Conservation (phyloP, 2,329 filamentous ascomycete species). For the Exophiala spinifera region DNA sequence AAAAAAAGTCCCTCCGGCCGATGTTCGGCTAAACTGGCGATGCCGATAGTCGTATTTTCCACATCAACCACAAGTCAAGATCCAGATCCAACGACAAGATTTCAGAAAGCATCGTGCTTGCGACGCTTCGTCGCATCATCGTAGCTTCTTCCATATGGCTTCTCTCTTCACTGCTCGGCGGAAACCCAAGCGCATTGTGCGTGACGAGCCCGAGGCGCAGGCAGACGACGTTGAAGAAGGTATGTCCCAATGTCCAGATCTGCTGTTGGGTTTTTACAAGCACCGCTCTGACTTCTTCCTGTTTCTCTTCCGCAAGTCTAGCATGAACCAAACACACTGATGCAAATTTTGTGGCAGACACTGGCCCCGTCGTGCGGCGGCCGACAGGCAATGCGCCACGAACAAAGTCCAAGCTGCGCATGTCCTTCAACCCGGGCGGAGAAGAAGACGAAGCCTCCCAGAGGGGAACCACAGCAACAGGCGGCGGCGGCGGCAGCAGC, state of each 20-base stretch:
- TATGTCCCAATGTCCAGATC: constrained; percentile 35
- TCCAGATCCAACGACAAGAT: too few relatives aligned
- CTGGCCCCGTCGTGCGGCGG: constrained; percentile 52
- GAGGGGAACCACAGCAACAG: not conserved
- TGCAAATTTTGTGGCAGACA: constrained; percentile 35
- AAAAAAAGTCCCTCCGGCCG: too few relatives aligned
- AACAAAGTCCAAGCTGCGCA: constrained; percentile 70
- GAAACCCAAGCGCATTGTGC: constrained; percentile 55
- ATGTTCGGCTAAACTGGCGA: too few relatives aligned
- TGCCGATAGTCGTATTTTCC: too few relatives aligned
- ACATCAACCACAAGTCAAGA: too few relatives aligned
- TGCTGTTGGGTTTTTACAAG: not conserved
- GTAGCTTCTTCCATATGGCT: constrained; percentile 52
- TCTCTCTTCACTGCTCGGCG: constrained; percentile 55
- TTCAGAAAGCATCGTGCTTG: too few relatives aligned
- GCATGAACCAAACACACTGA: constrained; percentile 31
- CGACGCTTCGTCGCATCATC: too few relatives aligned
- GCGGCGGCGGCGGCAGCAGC: too few relatives aligned
- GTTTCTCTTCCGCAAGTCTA: constrained; percentile 8
- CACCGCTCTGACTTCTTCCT: constrained; percentile 10
- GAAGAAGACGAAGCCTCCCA: constrained; percentile 50
- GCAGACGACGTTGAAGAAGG: constrained; percentile 57
- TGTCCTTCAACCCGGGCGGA: constrained; percentile 70
- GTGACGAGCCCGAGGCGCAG: constrained; percentile 65
- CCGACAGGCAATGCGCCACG: constrained; percentile 52